Evolutionary conservation across 306 rosid species (phyloP), one percentile per base, ranked within the genome.

Genomic region (Cyamopsis tetragonoloba): DNA sequence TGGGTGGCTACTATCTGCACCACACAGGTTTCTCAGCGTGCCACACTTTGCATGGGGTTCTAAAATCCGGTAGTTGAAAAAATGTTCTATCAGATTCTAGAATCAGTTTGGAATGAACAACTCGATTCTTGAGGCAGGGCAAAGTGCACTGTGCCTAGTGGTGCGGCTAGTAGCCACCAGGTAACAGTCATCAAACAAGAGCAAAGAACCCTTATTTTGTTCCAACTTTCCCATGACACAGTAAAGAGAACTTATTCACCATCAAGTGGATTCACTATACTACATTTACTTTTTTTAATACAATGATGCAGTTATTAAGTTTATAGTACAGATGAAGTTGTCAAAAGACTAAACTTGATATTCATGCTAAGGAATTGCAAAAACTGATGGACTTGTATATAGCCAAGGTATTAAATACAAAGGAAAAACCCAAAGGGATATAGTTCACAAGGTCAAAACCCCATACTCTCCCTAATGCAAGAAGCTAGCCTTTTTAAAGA

Each of bases 401-500:
- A 58, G 70, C 57, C 70, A 66, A 57, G 19, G 57, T 61, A 71
- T 17, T 59, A 15, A 8, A 11, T 56, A 14, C 23, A 54, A 34
- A 71, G 46, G 32, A 5, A 23, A 64, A 58, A 51, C 22, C 56
- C 7, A 66, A 18, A 30, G 28, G 48, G 34, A 39, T 47, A 75
- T 47, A 75, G 31, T 42, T 65, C 19, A 64, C 58, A 46, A 77
- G 34, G 47, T 77, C 83, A 80, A 8, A 79, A 61, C 20, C 72
- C 72, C 77, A 71, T 56, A 48, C 43, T 54, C 73, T 59, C 66
- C 80, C 83, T 81, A 60, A 87, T 73, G 63, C 77, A 83, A 20
- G 96, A 87, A 81, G 83, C 78, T 60, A 93, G 86, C 76, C 88
- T 82, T 77, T 80, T 82, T 23, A 76, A 44, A 27, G 86, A 84